phyloP scores from a whole-genome alignment of 306 rosid species.

The cucumber (Cucumis sativus) region Cucumber_9930_V3 NC_026660.2:29410001-29410500 shows the following conservation, averaged over 20 bases:
- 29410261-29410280: conserved; percentile 44
- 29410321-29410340: conserved; percentile 5
- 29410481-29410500: conserved; percentile 15
- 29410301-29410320: conserved; percentile 35
- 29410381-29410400: background rate
- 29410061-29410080: no score
- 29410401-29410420: background rate
- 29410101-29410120: no score
- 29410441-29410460: conserved; percentile 29
- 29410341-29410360: background rate
- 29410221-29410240: conserved; percentile 5
- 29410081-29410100: background rate
- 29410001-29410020: background rate
- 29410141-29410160: no score
- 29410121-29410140: no score
- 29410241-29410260: conserved; percentile 12
- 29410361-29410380: conserved; percentile 8
- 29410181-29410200: background rate
- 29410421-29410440: conserved; percentile 22
- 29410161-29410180: no score
- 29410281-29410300: conserved; percentile 15
- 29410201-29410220: no score
- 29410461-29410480: conserved; percentile 30
- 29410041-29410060: background rate
- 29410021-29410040: background rate